phyloP scores from a whole-genome alignment of 495 filamentous ascomycete species.

The Penicillium waksmanii region DNA sequence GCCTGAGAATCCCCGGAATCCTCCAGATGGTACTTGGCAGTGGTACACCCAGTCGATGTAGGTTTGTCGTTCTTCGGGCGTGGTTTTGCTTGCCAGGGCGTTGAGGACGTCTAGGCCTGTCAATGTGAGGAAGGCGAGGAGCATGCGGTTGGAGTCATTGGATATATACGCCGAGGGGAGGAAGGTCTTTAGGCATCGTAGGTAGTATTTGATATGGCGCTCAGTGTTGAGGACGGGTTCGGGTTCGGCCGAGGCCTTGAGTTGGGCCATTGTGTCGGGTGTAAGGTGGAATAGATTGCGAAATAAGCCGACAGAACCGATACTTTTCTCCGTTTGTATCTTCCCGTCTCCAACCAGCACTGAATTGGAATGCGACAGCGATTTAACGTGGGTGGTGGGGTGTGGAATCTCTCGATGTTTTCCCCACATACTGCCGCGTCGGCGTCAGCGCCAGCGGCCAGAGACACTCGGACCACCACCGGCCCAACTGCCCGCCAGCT shows the following conservation, averaged over 20 bases:
- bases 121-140: constrained; percentile 85
- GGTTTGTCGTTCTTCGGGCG: constrained; percentile 58
- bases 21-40: constrained; percentile 74
- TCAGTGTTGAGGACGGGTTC: constrained; percentile 60
- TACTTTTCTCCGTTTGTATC: too few species aligned
- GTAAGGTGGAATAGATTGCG: background rate
- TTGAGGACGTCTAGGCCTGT: constrained; percentile 80
- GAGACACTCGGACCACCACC: constrained; percentile 18
- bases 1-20: constrained; percentile 80
- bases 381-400: background rate
- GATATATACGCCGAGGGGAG: constrained; percentile 81
- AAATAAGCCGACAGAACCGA: too few species aligned
- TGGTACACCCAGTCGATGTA: constrained; percentile 73
- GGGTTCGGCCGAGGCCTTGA: constrained; percentile 14
- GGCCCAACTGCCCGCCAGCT: background rate
- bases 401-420: background rate
- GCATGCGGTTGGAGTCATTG: constrained; percentile 88
- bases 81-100: constrained; percentile 57
- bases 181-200: constrained; percentile 79
- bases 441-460: too few species aligned
- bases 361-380: too few species aligned
- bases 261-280: constrained; percentile 27
- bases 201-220: constrained; percentile 89
- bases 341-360: too few species aligned
- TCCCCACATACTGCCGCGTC: background rate